A percentile compares a stretch with the other conserved stretches of the same genome.
Evolutionary conservation across 805 yeast species (phyloP).

Genomic region (Candida krabiensis): DNA sequence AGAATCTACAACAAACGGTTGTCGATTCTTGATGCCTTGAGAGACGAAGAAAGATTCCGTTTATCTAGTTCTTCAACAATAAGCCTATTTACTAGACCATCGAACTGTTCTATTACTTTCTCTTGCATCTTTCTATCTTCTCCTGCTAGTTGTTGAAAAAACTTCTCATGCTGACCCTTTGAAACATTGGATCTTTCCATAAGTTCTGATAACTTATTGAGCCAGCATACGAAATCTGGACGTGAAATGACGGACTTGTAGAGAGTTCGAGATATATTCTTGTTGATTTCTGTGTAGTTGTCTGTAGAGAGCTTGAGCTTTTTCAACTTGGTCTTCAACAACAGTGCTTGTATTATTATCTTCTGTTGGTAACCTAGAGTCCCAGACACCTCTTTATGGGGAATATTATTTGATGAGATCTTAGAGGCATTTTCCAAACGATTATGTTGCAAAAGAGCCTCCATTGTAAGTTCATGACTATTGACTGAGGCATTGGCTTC

Average conservation of each 20-base stretch:
- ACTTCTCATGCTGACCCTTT: conserved; percentile 11
- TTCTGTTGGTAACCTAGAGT: conserved; percentile 43
- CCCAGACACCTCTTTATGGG: conserved; percentile 1
- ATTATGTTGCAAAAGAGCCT: conserved; percentile 20
- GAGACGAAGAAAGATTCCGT: background rate
- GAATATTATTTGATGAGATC: background rate
- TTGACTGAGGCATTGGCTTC: background rate
- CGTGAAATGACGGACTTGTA: conserved; percentile 37
- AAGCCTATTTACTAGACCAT: conserved; percentile 13
- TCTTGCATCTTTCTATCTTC: conserved; percentile 6
- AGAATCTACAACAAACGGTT: no score
- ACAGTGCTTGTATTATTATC: conserved; percentile 50
- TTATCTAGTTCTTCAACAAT: conserved; percentile 13
- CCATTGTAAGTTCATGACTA: conserved; percentile 14
- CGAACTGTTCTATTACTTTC: conserved; percentile 8
- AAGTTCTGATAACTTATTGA: conserved; percentile 29
- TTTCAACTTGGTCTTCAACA: conserved; percentile 53
- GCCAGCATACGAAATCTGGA: conserved; percentile 19
- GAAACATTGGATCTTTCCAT: conserved; percentile 28
- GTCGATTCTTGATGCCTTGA: no score
- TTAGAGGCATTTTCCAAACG: conserved; percentile 3
- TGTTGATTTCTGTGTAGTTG: conserved; percentile 59
- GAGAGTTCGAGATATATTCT: conserved; percentile 57
- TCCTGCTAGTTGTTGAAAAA: conserved; percentile 16
- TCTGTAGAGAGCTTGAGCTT: conserved; percentile 33